Evolutionary conservation across 495 filamentous ascomycete species (phyloP).

Genomic region (Penicillium waksmanii): DNA sequence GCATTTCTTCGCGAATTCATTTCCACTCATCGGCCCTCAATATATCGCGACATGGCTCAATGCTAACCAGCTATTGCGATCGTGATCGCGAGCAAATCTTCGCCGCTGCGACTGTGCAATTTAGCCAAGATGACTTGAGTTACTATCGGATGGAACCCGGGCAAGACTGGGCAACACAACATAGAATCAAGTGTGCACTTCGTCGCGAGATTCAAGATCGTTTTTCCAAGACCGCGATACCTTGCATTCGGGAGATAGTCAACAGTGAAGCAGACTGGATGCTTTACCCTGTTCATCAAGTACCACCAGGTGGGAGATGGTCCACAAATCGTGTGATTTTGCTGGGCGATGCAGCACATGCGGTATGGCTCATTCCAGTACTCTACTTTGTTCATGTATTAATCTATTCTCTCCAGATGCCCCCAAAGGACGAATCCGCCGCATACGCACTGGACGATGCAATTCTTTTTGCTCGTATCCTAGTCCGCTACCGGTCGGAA

Average conservation of each 20-base stretch:
- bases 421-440: conserved; percentile 63
- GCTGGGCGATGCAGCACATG: conserved; percentile 64
- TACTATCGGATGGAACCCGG: conserved; percentile 38
- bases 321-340: conserved; percentile 52
- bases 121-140: conserved; percentile 41
- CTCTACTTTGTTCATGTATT: not conserved
- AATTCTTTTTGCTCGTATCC: conserved; percentile 57
- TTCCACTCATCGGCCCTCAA: conserved; percentile 55
- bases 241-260: conserved; percentile 54
- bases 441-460: conserved; percentile 65
- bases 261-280: conserved; percentile 53
- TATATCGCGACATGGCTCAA: conserved; percentile 55
- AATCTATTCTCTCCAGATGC: conserved; percentile 48
- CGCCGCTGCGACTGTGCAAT: conserved; percentile 58
- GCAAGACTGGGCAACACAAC: conserved; percentile 52
- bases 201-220: conserved; percentile 47
- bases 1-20: conserved; percentile 36
- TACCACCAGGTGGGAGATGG: conserved; percentile 55
- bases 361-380: conserved; percentile 40
- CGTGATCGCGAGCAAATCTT: conserved; percentile 50
- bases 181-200: conserved; percentile 45
- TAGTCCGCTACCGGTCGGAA: conserved; percentile 41
- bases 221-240: conserved; percentile 47
- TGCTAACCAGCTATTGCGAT: conserved; percentile 57
- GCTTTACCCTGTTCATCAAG: conserved; percentile 63